Evolutionary conservation across 202 grass and related monocot species (phyloP).

Genomic region (Schoenoplectus triqueter): DNA sequence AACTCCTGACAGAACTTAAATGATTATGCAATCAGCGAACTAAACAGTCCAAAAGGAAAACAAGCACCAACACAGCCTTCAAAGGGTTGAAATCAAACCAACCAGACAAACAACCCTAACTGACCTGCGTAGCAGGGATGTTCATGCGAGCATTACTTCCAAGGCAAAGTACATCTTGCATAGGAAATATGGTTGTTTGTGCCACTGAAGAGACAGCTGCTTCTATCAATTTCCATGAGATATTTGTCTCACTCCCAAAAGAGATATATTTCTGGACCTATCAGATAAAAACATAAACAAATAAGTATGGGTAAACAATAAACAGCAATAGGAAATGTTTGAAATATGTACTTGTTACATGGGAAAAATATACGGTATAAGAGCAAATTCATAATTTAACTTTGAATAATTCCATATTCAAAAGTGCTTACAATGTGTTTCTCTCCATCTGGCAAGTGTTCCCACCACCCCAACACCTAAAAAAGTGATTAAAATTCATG

Average conservation of each 20-base stretch:
- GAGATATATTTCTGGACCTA: constrained; percentile 75
- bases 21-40: not conserved
- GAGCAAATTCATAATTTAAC: constrained; percentile 21
- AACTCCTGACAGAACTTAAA: not conserved
- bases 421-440: constrained; percentile 57
- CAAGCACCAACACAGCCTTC: not conserved
- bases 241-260: constrained; percentile 43
- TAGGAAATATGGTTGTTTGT: constrained; percentile 65
- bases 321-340: not conserved
- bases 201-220: constrained; percentile 73
- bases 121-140: constrained; percentile 84
- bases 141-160: constrained; percentile 87
- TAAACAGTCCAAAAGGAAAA: not conserved
- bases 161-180: constrained; percentile 83
- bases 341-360: not conserved
- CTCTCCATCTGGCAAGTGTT: constrained; percentile 63
- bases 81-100: not conserved
- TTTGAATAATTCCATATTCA: constrained; percentile 16
- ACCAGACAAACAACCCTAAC: not conserved
- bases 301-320: not conserved
- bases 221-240: constrained; percentile 70
- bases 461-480: constrained; percentile 88
- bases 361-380: not conserved
- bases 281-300: constrained; percentile 37
- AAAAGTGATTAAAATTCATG: constrained; percentile 29